Percentiles rank a stretch among this genome's conserved stretches.
Evolutionary conservation across 2,329 filamentous ascomycete species (phyloP).

Genomic region (Arthrobotrys megalospora): DNA sequence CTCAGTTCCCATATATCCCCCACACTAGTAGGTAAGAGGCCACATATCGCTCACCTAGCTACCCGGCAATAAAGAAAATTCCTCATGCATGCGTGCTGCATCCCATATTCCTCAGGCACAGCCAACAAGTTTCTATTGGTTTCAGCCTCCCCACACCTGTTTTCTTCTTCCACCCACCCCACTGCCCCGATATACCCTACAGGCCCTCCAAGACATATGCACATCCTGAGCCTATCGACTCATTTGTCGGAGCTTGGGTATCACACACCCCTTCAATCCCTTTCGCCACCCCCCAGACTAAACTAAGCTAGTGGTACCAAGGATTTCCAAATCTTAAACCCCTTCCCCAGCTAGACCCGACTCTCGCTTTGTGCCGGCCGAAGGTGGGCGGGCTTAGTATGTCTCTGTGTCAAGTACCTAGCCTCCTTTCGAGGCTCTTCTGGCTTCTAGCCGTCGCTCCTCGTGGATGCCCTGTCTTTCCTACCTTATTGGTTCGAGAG

Average conservation of each 20-base stretch:
- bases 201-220: slow-evolving; percentile 8
- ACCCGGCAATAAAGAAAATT: slow-evolving; percentile 32
- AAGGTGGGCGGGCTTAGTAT: slow-evolving; percentile 17
- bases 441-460: slow-evolving; percentile 1
- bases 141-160: slow-evolving; percentile 38
- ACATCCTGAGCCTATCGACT: slow-evolving; percentile 19
- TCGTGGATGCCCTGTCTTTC: slow-evolving; percentile 28
- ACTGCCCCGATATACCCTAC: slow-evolving; percentile 9
- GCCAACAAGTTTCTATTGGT: slow-evolving; percentile 37
- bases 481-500: slow-evolving; percentile 27
- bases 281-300: slow-evolving; percentile 20
- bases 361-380: slow-evolving; percentile 53
- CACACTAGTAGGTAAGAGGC: slow-evolving; percentile 37
- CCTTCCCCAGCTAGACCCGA: slow-evolving; percentile 1
- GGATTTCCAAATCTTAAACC: slow-evolving; percentile 42
- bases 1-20: slow-evolving; percentile 18
- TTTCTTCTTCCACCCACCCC: slow-evolving; percentile 19
- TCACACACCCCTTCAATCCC: slow-evolving; percentile 5
- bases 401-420: slow-evolving; percentile 24
- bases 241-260: slow-evolving; percentile 15
- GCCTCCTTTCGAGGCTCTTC: slow-evolving; percentile 43
- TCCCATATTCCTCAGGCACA: slow-evolving; percentile 26
- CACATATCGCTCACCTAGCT: slow-evolving; percentile 32
- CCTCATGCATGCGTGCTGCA: slow-evolving; percentile 17
- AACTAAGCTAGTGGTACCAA: slow-evolving; percentile 14